These are phyloP conservation scores for Pterocarpus macrocarpus DNA, from an alignment of 306 rosid species.

Conservation along the genomic window DNA sequence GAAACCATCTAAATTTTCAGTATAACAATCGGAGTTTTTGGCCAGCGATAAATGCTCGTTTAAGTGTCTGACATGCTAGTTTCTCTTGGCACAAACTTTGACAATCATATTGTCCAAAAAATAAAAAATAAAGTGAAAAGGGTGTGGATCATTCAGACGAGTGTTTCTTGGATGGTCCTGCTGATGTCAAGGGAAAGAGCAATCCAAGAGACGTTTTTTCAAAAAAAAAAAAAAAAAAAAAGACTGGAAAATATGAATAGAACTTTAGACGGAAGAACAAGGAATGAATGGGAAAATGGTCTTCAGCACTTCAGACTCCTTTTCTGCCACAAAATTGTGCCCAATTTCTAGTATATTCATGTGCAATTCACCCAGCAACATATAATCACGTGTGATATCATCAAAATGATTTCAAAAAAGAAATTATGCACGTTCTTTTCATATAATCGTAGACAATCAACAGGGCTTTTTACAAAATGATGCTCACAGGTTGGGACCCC, in stretches of 20 bases:
- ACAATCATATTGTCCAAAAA: not conserved
- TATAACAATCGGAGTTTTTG: not conserved
- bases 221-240: too few relatives aligned
- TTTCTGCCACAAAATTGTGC: too few relatives aligned
- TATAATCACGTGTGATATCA: conserved; percentile 1
- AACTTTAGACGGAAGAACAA: not conserved
- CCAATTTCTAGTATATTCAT: not conserved
- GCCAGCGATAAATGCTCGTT: conserved; percentile 34
- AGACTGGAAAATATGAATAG: not conserved
- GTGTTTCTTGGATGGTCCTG: conserved; percentile 29
- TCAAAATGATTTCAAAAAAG: not conserved
- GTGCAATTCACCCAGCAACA: not conserved
- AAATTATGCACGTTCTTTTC: not conserved
- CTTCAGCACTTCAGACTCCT: not conserved
- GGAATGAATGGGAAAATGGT: not conserved
- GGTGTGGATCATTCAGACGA: conserved; percentile 5
- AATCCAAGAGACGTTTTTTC: not conserved
- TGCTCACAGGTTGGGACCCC: not conserved
- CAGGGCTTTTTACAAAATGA: not conserved
- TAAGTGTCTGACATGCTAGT: conserved; percentile 26
- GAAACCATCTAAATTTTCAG: conserved; percentile 37
- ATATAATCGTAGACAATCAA: not conserved
- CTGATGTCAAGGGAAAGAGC: conserved; percentile 17
- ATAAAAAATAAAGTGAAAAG: not conserved
- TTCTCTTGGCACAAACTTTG: not conserved